These are phyloP conservation scores for Sugiyamaella qingdaonensis DNA, from an alignment of 805 yeast genomes.

Conservation along the genomic window DNA sequence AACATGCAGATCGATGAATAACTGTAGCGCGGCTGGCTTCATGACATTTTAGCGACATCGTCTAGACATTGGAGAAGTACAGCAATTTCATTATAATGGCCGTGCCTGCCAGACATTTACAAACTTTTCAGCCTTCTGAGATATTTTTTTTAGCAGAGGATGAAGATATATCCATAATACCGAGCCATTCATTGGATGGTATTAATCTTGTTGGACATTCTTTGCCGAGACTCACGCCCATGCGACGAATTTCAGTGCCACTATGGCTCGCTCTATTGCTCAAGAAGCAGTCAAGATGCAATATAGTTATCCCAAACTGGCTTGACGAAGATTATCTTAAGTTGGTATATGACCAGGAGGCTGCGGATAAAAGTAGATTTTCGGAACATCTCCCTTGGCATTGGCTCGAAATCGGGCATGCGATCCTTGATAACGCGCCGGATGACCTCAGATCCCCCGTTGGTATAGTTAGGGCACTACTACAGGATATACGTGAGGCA, in stretches of 20 bases:
- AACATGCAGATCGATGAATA: not conserved
- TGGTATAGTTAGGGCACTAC: slow-evolving; percentile 59
- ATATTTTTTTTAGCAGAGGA: slow-evolving; percentile 83
- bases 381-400: slow-evolving; percentile 66
- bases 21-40: too few species aligned
- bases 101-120: slow-evolving; percentile 50
- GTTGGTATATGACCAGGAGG: slow-evolving; percentile 62
- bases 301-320: slow-evolving; percentile 85
- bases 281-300: slow-evolving; percentile 81
- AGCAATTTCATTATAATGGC: slow-evolving; percentile 45
- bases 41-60: too few species aligned
- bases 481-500: slow-evolving; percentile 83
- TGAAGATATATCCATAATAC: slow-evolving; percentile 67
- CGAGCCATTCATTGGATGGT: slow-evolving; percentile 67
- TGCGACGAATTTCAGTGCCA: slow-evolving; percentile 68
- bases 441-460: slow-evolving; percentile 77
- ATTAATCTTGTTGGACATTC: slow-evolving; percentile 53
- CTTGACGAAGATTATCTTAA: slow-evolving; percentile 52
- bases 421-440: slow-evolving; percentile 61
- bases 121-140: slow-evolving; percentile 69
- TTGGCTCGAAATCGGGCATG: slow-evolving; percentile 81
- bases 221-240: slow-evolving; percentile 55
- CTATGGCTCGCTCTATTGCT: slow-evolving; percentile 83
- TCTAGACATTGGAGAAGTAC: not conserved
- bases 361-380: slow-evolving; percentile 52